phyloP scores from a whole-genome alignment of 331 rosid species.

The Dryas integrifolia region DNA sequence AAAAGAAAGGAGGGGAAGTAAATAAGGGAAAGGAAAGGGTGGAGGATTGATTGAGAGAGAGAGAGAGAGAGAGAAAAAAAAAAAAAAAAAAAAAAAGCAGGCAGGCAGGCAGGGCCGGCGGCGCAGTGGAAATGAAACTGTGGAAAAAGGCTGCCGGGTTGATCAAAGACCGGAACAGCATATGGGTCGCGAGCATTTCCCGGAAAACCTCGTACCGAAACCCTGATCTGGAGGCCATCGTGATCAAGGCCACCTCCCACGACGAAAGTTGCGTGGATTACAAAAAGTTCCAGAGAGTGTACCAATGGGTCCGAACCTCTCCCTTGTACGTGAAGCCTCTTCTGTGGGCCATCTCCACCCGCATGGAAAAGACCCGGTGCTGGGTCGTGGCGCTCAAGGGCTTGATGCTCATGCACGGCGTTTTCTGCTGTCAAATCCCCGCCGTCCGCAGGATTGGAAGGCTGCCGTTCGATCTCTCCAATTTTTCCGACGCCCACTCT shows the following conservation, averaged over 20 bases:
- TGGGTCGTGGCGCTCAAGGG: conserved; percentile 90
- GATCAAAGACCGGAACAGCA: conserved; percentile 74
- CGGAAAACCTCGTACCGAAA: conserved; percentile 42
- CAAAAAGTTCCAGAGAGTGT: conserved; percentile 60
- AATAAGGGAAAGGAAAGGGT: no score
- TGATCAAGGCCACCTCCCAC: conserved; percentile 88
- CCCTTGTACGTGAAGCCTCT: conserved; percentile 59
- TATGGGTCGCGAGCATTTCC: conserved; percentile 48
- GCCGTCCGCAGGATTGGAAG: conserved; percentile 51
- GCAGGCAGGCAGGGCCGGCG: no score
- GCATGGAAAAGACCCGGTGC: conserved; percentile 60
- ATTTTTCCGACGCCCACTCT: conserved; percentile 46
- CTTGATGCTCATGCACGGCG: conserved; percentile 78
- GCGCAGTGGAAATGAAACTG: conserved; percentile 41
- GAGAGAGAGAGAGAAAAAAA: background rate
- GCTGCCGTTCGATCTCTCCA: conserved; percentile 65
- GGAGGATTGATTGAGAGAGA: conserved; percentile 8
- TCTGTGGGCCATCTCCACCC: conserved; percentile 37
- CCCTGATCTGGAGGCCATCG: conserved; percentile 55
- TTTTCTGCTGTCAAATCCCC: conserved; percentile 51
- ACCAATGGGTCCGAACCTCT: conserved; percentile 63
- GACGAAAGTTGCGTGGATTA: conserved; percentile 48
- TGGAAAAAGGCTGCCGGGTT: conserved; percentile 64
- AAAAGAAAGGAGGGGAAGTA: background rate
- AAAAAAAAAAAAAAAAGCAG: background rate